Conservation (phyloP, 1,139 yeast genomes). For the Keqinozyma sinolaborantium region DNA sequence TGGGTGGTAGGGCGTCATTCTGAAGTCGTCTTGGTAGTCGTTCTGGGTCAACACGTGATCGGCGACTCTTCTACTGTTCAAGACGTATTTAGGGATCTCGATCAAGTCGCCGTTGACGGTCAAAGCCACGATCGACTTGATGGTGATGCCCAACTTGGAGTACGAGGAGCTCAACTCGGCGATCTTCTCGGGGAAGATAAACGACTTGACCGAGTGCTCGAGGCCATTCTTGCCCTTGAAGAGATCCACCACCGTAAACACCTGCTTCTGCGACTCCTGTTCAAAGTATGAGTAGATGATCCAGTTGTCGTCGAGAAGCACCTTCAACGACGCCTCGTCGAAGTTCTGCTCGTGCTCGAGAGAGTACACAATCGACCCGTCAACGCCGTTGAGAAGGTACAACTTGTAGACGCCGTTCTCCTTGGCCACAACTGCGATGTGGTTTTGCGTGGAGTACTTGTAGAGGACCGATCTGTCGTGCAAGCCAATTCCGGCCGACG, state of each 20-base stretch:
- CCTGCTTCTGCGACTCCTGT: conserved; percentile 49
- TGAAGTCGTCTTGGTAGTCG: conserved; percentile 57
- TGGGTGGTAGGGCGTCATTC: conserved; percentile 65
- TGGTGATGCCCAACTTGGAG: conserved; percentile 73
- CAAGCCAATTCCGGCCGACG: conserved; percentile 68
- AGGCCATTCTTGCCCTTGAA: conserved; percentile 54
- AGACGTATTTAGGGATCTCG: conserved; percentile 62
- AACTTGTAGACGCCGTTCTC: conserved; percentile 36
- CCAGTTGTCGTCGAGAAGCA: conserved; percentile 83
- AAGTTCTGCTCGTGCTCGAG: conserved; percentile 39
- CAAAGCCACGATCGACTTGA: conserved; percentile 61
- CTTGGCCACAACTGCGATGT: conserved; percentile 52
- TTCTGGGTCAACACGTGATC: conserved; percentile 51
- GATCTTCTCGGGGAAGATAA: conserved; percentile 56
- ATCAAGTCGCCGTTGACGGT: conserved; percentile 63
- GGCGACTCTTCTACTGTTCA: conserved; percentile 60
- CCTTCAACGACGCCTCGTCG: conserved; percentile 36
- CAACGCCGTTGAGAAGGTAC: conserved; percentile 60
- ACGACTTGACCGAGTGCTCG: conserved; percentile 42
- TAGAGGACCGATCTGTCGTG: conserved; percentile 75
- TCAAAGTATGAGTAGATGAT: conserved; percentile 63
- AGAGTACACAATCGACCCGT: conserved; percentile 62
- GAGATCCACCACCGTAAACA: conserved; percentile 71
- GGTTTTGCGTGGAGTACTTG: conserved; percentile 77
- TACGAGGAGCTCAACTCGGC: conserved; percentile 51